Evolutionary conservation across 192 early-diverging fungal species (phyloP).

Genomic region (Coemansia guatemalensis): DNA sequence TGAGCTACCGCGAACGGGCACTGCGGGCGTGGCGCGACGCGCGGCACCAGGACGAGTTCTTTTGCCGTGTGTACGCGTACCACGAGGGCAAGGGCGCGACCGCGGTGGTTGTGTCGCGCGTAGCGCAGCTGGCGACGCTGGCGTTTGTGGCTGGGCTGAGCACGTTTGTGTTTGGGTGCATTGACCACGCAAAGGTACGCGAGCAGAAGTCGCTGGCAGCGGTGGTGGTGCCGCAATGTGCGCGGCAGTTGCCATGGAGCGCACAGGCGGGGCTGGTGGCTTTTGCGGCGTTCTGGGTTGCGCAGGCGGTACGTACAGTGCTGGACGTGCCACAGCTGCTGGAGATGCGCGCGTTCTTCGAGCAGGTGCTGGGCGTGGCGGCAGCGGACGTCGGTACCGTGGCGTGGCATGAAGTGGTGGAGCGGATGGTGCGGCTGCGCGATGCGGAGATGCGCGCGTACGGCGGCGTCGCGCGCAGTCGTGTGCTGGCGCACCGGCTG

Average conservation of each 20-base stretch:
- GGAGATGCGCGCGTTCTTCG: conserved; percentile 85
- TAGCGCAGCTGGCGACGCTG: conserved; percentile 80
- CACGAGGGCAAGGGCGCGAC: conserved; percentile 86
- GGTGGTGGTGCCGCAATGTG: conserved; percentile 78
- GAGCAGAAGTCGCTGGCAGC: conserved; percentile 67
- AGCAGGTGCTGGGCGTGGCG: conserved; percentile 72
- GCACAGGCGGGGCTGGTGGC: conserved; percentile 61
- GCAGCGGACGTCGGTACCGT: conserved; percentile 82
- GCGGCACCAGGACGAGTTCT: conserved; percentile 82
- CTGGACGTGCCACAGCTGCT: conserved; percentile 70
- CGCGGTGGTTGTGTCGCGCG: conserved; percentile 74
- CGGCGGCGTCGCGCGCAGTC: conserved; percentile 50
- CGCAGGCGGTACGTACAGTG: conserved; percentile 65
- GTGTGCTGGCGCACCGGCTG: conserved; percentile 55
- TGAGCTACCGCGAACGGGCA: conserved; percentile 61
- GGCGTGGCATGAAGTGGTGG: conserved; percentile 82
- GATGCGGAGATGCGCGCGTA: conserved; percentile 62
- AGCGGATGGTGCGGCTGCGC: conserved; percentile 69
- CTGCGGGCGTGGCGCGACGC: conserved; percentile 82
- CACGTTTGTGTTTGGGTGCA: conserved; percentile 85
- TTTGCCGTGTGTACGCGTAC: conserved; percentile 79
- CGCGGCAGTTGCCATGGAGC: conserved; percentile 62
- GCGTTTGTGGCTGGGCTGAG: conserved; percentile 88
- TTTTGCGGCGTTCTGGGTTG: conserved; percentile 75
- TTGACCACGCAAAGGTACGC: conserved; percentile 83